These are phyloP conservation scores for Cyphellophora attinorum DNA, from an alignment of 2,329 filamentous ascomycete genomes.

Conservation along the genomic window DNA sequence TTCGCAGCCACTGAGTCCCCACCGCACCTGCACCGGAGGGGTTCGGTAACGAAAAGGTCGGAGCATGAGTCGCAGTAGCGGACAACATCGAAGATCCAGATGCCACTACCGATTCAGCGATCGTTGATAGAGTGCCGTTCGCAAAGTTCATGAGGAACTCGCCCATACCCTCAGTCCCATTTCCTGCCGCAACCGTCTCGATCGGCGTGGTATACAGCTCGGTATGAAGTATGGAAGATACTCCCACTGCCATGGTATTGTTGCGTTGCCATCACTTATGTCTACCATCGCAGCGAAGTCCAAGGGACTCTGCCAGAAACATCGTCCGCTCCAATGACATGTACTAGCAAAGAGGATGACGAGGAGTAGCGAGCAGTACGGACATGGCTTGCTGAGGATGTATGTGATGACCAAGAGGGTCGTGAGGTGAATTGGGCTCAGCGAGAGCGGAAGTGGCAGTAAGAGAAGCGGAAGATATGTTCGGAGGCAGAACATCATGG, in stretches of 20 bases:
- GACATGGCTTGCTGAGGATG: conserved; percentile 90
- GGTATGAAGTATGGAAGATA: conserved; percentile 70
- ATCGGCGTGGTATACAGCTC: conserved; percentile 39
- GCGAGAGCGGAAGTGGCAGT: conserved; percentile 73
- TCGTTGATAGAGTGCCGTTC: conserved; percentile 59
- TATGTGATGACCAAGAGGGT: conserved; percentile 89
- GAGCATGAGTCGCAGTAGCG: conserved; percentile 11
- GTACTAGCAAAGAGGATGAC: conserved; percentile 88
- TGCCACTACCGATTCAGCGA: conserved; percentile 27
- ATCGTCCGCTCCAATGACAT: conserved; percentile 79
- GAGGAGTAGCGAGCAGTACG: conserved; percentile 94
- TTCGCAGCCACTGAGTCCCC: conserved; percentile 78
- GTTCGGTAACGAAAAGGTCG: conserved; percentile 25
- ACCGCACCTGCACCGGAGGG: conserved; percentile 53
- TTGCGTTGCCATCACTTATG: not conserved
- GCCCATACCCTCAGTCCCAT: conserved; percentile 24
- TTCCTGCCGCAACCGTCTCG: conserved; percentile 25
- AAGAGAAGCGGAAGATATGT: conserved; percentile 82
- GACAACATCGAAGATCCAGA: conserved; percentile 6
- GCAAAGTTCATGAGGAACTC: conserved; percentile 38
- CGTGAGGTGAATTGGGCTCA: conserved; percentile 65
- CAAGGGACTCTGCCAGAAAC: conserved; percentile 23
- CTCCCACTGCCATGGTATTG: conserved; percentile 35
- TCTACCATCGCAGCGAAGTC: not conserved
- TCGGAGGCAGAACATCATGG: conserved; percentile 56